These are phyloP conservation scores for Saccharomycopsis fodiens DNA, from an alignment of 805 yeast genomes.

Conservation along the genomic window DNA sequence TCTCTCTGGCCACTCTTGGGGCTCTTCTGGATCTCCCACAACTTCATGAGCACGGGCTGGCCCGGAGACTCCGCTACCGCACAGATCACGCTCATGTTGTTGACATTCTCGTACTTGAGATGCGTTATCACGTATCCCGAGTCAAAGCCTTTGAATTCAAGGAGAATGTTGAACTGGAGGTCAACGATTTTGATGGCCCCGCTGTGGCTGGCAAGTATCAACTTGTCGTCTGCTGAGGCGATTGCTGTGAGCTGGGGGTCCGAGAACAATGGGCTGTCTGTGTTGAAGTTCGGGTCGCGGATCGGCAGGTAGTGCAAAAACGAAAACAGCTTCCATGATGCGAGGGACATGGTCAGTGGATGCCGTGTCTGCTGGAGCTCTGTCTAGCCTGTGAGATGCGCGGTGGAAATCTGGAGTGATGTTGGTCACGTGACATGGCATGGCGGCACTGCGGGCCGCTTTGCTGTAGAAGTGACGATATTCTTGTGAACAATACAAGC, in stretches of 20 bases:
- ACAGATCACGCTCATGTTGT: constrained; percentile 38
- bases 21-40: constrained; percentile 57
- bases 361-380: no score
- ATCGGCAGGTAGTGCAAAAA: constrained; percentile 81
- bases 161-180: constrained; percentile 36
- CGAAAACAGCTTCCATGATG: constrained; percentile 72
- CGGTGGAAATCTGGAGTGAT: no score
- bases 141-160: constrained; percentile 58
- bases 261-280: constrained; percentile 62
- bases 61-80: constrained; percentile 75
- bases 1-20: constrained; percentile 12
- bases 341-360: constrained; percentile 6
- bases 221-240: constrained; percentile 44
- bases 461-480: no score
- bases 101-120: constrained; percentile 38
- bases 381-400: no score
- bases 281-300: constrained; percentile 67
- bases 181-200: constrained; percentile 52
- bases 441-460: no score
- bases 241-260: constrained; percentile 67
- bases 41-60: constrained; percentile 53
- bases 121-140: constrained; percentile 56
- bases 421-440: no score
- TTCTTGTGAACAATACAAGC: no score
- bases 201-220: constrained; percentile 53